These are phyloP conservation scores for Alternaria brassicae DNA, from an alignment of 2,329 filamentous ascomycete species.

Conservation along the genomic window DNA sequence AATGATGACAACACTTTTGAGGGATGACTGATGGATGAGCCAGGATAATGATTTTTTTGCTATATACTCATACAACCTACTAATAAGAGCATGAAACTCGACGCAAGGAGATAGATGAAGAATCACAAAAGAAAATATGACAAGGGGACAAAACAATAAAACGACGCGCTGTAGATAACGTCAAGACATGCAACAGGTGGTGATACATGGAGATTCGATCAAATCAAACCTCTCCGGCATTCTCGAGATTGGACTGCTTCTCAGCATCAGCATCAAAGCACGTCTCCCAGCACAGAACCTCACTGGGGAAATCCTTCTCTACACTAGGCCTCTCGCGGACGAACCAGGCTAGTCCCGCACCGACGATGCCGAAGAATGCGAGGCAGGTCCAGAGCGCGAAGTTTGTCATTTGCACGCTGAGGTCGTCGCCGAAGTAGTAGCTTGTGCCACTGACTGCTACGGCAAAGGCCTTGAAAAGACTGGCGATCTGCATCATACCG, in stretches of 20 bases:
- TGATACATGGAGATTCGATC: neutral
- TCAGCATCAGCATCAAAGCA: slow-evolving; percentile 54
- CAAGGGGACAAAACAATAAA: neutral
- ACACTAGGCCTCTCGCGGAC: slow-evolving; percentile 55
- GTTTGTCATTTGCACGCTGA: slow-evolving; percentile 54
- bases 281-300: slow-evolving; percentile 55
- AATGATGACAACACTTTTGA: too few relatives aligned
- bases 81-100: neutral
- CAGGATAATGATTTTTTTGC: neutral
- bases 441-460: slow-evolving; percentile 55
- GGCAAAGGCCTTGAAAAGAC: slow-evolving; percentile 56
- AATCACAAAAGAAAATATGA: neutral
- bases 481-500: slow-evolving; percentile 57
- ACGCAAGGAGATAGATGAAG: neutral
- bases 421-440: slow-evolving; percentile 55
- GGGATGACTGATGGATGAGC: neutral
- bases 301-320: slow-evolving; percentile 53
- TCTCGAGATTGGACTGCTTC: slow-evolving; percentile 29
- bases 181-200: slow-evolving; percentile 10
- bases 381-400: slow-evolving; percentile 56
- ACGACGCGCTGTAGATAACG: slow-evolving; percentile 12
- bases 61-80: slow-evolving; percentile 6
- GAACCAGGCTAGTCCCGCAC: slow-evolving; percentile 55
- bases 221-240: slow-evolving; percentile 12
- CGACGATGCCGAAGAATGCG: slow-evolving; percentile 50